Base-by-base conservation (phyloP, 2,329 filamentous ascomycete species). In the Diaporthe nobilis region DNA sequence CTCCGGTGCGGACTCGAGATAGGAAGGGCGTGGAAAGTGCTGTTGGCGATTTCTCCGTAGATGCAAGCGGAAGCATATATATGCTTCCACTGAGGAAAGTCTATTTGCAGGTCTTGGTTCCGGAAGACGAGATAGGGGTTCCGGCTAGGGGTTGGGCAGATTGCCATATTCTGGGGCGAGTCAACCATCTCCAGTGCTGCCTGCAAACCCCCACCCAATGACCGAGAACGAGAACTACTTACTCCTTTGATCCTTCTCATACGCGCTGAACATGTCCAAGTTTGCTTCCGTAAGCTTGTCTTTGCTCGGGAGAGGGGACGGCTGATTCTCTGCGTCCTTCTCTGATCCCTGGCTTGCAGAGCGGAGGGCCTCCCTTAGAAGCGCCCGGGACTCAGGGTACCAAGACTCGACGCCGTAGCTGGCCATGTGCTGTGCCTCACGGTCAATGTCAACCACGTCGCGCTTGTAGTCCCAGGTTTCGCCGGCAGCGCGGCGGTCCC, bases 81-180 rank as follows among this genome's bases (percentile, higher is more conserved):
- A 51, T 68, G 63, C 63, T 68, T 68, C 31, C 20, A 12, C 6
- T 20, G 63, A 39, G 63, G 12, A 39, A 68, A 68, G 28, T 37
- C 20, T 68, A 51, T 51, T 67, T 22, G 15, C 22, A 22, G 44
- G 44, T 25, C 12, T 37, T 20, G 22, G 20, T 25, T 25, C 47
- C 63, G 63, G 63, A n/a, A 25, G 63, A 39, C 44, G 20, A 68
- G 8, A 68, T 17, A 68, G 44, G 63, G 63, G 44, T 39, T 51
- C 63, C 31, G 63, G 28, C 31, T 51, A 68, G 44, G 63, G 44
- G 31, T 51, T 17, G 63, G 63, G 63, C 47, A 39, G 47, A 10
- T 53, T 37, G 44, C 63, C 63, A n/a, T 68, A 20, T 51, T 39
- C 63, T 68, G 63, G 20, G n/a, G 44, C 63, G 63, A 68, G 63